Conservation (phyloP, 2,329 filamentous ascomycete genomes). For the Atkinsonella texensis region DNA sequence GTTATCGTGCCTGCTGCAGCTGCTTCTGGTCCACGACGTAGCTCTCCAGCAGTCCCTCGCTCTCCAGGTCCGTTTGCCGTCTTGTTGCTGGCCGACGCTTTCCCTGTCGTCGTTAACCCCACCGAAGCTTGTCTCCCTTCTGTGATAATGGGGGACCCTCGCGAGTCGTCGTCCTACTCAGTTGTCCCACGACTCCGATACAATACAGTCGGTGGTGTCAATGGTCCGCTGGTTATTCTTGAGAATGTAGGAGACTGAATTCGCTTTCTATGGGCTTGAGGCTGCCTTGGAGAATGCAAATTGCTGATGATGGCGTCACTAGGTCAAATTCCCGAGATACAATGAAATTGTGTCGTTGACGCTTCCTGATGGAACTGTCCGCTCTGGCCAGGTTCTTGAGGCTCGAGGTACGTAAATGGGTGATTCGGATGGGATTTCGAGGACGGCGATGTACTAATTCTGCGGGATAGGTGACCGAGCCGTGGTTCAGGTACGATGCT, state of each 20-base stretch:
- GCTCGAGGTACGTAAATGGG: slow-evolving; percentile 61
- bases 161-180: slow-evolving; percentile 48
- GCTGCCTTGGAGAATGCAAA: background rate
- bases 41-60: background rate
- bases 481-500: slow-evolving; percentile 68
- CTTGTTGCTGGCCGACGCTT: background rate
- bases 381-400: slow-evolving; percentile 92
- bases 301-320: slow-evolving; percentile 16
- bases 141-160: slow-evolving; percentile 40
- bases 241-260: slow-evolving; percentile 59
- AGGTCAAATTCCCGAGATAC: slow-evolving; percentile 96
- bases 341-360: slow-evolving; percentile 97
- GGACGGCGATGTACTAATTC: background rate
- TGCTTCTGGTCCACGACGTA: background rate
- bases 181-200: slow-evolving; percentile 62
- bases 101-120: background rate
- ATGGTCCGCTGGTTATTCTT: slow-evolving; percentile 93
- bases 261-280: background rate
- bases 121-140: slow-evolving; percentile 6
- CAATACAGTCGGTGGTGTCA: slow-evolving; percentile 97
- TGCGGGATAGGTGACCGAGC: slow-evolving; percentile 64
- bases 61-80: background rate
- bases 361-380: slow-evolving; percentile 84
- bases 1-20: background rate
- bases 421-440: too few species aligned